Evolutionary conservation across 108 stramenopile genomes (phyloP).

Genomic region (Pseudonitzschia pungens): DNA sequence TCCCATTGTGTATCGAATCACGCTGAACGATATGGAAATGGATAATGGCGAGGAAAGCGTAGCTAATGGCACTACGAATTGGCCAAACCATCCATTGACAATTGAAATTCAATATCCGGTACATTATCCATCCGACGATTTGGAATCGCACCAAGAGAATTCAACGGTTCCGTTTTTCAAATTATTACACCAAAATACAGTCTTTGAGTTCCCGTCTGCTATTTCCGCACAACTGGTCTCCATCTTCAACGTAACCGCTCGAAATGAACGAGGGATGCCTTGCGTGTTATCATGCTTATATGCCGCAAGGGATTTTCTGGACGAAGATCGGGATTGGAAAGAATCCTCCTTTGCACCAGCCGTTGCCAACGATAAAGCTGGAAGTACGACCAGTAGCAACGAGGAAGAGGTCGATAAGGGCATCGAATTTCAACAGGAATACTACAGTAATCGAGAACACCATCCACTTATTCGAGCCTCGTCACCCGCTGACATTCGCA

Average conservation of each 20-base stretch:
- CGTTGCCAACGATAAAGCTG: neutral
- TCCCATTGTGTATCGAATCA: conserved; percentile 68
- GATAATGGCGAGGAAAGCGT: neutral
- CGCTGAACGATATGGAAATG: conserved; percentile 37
- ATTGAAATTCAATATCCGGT: conserved; percentile 59
- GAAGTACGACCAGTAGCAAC: neutral
- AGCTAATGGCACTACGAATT: conserved; percentile 26
- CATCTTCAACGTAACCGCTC: conserved; percentile 37
- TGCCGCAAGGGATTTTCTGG: conserved; percentile 69
- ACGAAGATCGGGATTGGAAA: conserved; percentile 23
- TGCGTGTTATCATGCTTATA: conserved; percentile 63
- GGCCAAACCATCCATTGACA: conserved; percentile 64
- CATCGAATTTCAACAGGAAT: neutral
- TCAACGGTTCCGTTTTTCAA: conserved; percentile 37
- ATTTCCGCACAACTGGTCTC: conserved; percentile 38
- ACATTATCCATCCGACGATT: conserved; percentile 58
- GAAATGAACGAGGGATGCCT: conserved; percentile 66
- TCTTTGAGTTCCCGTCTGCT: conserved; percentile 56
- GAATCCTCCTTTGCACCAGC: neutral
- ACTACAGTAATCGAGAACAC: neutral
- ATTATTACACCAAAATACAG: conserved; percentile 68
- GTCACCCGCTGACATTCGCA: conserved; percentile 42
- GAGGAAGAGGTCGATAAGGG: neutral
- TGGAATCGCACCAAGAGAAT: neutral
- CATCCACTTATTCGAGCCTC: conserved; percentile 23